These are phyloP conservation scores for Trichoderma koningiopsis DNA, from an alignment of 2,329 filamentous ascomycete genomes.

Conservation along the genomic window DNA sequence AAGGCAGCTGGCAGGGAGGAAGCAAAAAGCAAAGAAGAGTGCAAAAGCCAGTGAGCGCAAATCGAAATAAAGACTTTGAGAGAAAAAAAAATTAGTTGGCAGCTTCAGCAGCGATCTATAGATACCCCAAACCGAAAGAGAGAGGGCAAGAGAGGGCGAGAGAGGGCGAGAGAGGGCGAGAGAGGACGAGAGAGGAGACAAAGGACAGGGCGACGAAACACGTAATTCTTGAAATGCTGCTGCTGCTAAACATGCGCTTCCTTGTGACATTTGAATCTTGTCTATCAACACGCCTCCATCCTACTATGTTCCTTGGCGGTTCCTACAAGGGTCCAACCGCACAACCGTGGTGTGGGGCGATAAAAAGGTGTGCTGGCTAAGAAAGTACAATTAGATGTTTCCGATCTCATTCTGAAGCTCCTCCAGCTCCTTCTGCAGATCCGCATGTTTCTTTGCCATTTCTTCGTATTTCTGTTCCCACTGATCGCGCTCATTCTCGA, in stretches of 20 bases:
- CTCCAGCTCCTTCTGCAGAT: constrained; percentile 85
- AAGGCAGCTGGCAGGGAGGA: constrained; percentile 71
- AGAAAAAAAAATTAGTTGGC: constrained; percentile 3
- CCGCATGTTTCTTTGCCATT: constrained; percentile 85
- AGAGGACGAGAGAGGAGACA: constrained; percentile 27
- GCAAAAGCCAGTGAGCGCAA: constrained; percentile 55
- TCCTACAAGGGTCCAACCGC: constrained; percentile 7
- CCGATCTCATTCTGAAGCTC: constrained; percentile 89
- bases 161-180: constrained; percentile 31
- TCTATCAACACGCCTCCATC: constrained; percentile 31
- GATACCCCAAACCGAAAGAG: constrained; percentile 39
- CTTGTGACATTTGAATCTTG: constrained; percentile 33
- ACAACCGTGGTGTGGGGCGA: background rate
- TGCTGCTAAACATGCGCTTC: constrained; percentile 37
- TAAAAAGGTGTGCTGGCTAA: constrained; percentile 10
- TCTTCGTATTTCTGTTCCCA: constrained; percentile 99
- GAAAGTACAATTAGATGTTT: constrained; percentile 70
- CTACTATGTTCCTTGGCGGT: constrained; percentile 11
- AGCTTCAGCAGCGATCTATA: constrained; percentile 29
- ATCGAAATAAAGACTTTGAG: constrained; percentile 10
- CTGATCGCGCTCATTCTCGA: constrained; percentile 87
- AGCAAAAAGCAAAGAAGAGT: constrained; percentile 67
- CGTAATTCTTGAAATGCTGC: constrained; percentile 34
- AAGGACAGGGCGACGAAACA: constrained; percentile 35
- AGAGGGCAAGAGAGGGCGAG: constrained; percentile 30